Percentiles rank a stretch among this genome's conserved stretches.
These are phyloP conservation scores for Colletotrichum eremochloae DNA, from an alignment of 2,329 filamentous ascomycete genomes.

Conservation along the genomic window DNA sequence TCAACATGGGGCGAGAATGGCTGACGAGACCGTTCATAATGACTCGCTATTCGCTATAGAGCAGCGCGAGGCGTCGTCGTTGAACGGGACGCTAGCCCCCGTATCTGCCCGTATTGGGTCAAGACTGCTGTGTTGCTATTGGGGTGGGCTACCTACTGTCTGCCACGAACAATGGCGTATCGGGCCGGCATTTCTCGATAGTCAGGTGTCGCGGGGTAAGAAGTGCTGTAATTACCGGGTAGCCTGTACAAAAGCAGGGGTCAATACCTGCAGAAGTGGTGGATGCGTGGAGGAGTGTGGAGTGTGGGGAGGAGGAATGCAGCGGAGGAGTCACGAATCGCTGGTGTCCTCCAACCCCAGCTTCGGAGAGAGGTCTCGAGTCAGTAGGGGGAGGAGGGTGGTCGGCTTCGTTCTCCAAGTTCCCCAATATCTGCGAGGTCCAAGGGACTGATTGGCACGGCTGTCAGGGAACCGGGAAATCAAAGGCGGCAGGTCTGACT, in stretches of 20 bases:
- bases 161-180: slow-evolving; percentile 23
- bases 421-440: slow-evolving; percentile 24
- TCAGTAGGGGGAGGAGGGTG: slow-evolving; percentile 26
- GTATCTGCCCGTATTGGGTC: slow-evolving; percentile 22
- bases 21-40: slow-evolving; percentile 1
- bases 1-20: background rate
- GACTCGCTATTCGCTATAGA: slow-evolving; percentile 39
- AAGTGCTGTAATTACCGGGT: slow-evolving; percentile 17
- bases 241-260: slow-evolving; percentile 32
- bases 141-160: background rate
- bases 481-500: slow-evolving; percentile 5
- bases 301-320: slow-evolving; percentile 36
- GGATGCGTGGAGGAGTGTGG: slow-evolving; percentile 41
- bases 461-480: slow-evolving; percentile 13
- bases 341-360: slow-evolving; percentile 22
- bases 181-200: slow-evolving; percentile 40
- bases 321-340: slow-evolving; percentile 34
- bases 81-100: slow-evolving; percentile 29
- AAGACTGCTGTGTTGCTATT: slow-evolving; percentile 13
- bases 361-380: slow-evolving; percentile 21
- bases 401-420: slow-evolving; percentile 28
- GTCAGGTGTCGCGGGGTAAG: slow-evolving; percentile 40
- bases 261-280: slow-evolving; percentile 33
- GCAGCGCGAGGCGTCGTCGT: slow-evolving; percentile 27
- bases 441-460: slow-evolving; percentile 39